These are phyloP conservation scores for Diddensiella santjacobensis DNA, from an alignment of 805 yeast genomes.

Conservation along the genomic window DNA sequence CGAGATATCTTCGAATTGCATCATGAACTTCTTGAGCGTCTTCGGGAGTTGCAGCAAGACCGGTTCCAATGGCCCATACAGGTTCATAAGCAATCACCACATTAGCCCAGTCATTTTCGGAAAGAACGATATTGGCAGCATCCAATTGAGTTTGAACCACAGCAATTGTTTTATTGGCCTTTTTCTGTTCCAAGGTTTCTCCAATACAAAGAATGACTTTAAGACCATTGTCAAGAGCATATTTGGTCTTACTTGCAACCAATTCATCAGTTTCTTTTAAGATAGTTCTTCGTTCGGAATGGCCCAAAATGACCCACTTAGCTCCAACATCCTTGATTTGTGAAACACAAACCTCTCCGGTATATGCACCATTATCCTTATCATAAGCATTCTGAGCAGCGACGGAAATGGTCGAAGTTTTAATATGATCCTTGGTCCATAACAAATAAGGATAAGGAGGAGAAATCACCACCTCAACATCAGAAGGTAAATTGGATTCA, in stretches of 20 bases:
- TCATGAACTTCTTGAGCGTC: slow-evolving; percentile 96
- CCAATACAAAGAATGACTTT: slow-evolving; percentile 96
- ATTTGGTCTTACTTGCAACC: slow-evolving; percentile 90
- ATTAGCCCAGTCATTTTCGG: slow-evolving; percentile 74
- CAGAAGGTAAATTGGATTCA: slow-evolving; percentile 64
- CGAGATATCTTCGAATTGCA: slow-evolving; percentile 79
- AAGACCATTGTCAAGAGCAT: slow-evolving; percentile 85
- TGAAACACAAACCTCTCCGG: slow-evolving; percentile 92
- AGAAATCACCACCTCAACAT: slow-evolving; percentile 90
- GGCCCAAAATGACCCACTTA: slow-evolving; percentile 94
- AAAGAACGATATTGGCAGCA: slow-evolving; percentile 76
- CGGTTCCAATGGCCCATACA: slow-evolving; percentile 99
- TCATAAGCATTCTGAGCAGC: slow-evolving; percentile 89
- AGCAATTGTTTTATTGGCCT: slow-evolving; percentile 78
- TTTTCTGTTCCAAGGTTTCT: slow-evolving; percentile 94
- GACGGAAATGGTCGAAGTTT: slow-evolving; percentile 63
- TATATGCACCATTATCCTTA: slow-evolving; percentile 93
- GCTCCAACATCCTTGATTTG: slow-evolving; percentile 90
- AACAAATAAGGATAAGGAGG: slow-evolving; percentile 94
- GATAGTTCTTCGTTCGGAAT: slow-evolving; percentile 96
- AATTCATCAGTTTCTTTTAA: slow-evolving; percentile 87
- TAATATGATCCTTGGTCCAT: slow-evolving; percentile 67
- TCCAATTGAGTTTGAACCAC: slow-evolving; percentile 86
- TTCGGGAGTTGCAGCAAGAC: slow-evolving; percentile 96
- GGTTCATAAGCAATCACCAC: slow-evolving; percentile 98